Percentiles rank a stretch among this genome's conserved stretches.
These are phyloP conservation scores for Cucurbita moschata DNA, from an alignment of 306 rosid species.

Conservation along the genomic window DNA sequence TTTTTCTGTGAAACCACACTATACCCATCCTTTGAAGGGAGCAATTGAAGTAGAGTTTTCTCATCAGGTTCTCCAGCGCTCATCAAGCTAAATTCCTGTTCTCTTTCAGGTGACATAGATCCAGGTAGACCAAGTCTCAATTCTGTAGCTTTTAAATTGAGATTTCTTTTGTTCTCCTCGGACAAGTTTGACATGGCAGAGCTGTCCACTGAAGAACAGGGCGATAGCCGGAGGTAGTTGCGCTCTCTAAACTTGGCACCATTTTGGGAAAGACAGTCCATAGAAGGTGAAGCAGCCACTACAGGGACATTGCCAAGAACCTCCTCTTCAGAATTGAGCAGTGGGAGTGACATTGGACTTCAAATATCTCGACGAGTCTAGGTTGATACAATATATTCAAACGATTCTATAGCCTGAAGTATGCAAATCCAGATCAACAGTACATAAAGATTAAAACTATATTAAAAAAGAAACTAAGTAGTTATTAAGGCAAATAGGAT, in stretches of 20 bases:
- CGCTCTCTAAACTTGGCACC: constrained; percentile 57
- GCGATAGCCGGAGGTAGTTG: constrained; percentile 75
- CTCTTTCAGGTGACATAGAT: constrained; percentile 71
- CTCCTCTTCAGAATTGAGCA: constrained; percentile 55
- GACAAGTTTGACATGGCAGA: constrained; percentile 43
- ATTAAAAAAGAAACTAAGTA: not conserved
- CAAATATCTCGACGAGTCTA: constrained; percentile 11
- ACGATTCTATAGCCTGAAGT: not conserved
- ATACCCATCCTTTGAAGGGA: constrained; percentile 72
- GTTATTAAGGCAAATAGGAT: not conserved
- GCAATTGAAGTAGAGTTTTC: constrained; percentile 69
- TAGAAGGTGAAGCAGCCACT: constrained; percentile 32
- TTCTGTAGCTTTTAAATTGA: constrained; percentile 81
- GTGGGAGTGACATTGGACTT: constrained; percentile 59
- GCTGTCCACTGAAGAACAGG: constrained; percentile 92
- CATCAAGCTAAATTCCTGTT: constrained; percentile 24
- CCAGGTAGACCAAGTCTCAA: constrained; percentile 91
- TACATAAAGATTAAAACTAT: not conserved
- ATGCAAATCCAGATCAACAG: not conserved
- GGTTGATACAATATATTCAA: constrained; percentile 3
- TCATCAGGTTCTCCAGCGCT: constrained; percentile 48
- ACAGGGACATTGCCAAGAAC: constrained; percentile 36
- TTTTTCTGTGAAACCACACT: constrained; percentile 32
- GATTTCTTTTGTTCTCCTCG: constrained; percentile 44
- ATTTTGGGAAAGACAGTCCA: constrained; percentile 45